Base-by-base conservation (phyloP, 495 filamentous ascomycete genomes). In the Tuber indicum region DNA sequence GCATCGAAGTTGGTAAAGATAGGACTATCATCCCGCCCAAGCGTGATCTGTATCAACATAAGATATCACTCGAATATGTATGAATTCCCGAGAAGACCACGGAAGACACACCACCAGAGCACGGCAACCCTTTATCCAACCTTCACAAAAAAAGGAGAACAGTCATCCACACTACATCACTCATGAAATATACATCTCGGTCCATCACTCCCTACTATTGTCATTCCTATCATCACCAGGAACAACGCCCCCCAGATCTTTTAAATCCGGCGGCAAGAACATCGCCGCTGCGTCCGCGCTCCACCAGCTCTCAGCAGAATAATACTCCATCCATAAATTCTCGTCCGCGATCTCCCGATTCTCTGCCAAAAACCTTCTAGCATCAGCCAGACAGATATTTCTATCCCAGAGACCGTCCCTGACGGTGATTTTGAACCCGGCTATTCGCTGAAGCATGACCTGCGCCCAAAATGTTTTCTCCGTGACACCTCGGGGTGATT, bases 221-320 rank as follows among this genome's bases (percentile, higher is more conserved):
- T 8, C 43, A 19, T 47, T 23, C 47, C 47, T 19, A 32, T 21
- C 26, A 17, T 10, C 58, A 12, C n/a, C 26, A 16, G 58, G 14
- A 66, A 66, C 58, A 32, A 32, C 58, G 10, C 58, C 58, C n/a
- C 12, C 44, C 49, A 75, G 71, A 45, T 75, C 78, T n/a, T 75
- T 79, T 23, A 80, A 70, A 79, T 80, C 78, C 47, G 76, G 78
- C 5, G 52, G 73, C 21, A 80, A 73, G 73, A 79, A 80, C 69
- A 70, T 75, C 52, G 45, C 52, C 43, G 44, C 70, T 12, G 78
- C 78, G 17, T 80, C 76, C 36, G 52, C 45, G 44, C 78, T 80
- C 39, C 71, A 41, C 78, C 78, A 80, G 16, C 70, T 75, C 58
- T 80, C 78, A 26, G 72, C 76, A 5, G 73, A 79, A 49, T 80